Conservation (phyloP, 371 early-diverging fungal genomes). For the Mucor saturninus region DNA sequence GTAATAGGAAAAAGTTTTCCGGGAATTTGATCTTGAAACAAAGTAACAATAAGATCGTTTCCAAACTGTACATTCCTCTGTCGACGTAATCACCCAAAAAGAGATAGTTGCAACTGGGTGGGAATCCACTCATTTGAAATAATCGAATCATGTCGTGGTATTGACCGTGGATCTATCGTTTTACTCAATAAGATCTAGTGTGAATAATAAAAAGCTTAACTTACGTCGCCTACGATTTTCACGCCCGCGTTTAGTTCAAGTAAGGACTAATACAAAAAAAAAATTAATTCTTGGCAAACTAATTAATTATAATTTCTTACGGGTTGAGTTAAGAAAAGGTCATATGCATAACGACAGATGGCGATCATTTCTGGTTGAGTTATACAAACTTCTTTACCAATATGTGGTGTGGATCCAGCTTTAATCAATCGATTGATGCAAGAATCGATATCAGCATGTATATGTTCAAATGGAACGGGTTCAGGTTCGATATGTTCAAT, state of each 20-base stretch:
- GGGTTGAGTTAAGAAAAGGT: conserved; percentile 92
- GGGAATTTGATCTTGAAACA: conserved; percentile 97
- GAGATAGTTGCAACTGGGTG: conserved; percentile 84
- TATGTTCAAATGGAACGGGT: neutral
- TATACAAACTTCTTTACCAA: conserved; percentile 71
- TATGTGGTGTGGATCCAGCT: conserved; percentile 69
- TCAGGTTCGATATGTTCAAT: neutral
- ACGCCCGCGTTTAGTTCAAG: conserved; percentile 94
- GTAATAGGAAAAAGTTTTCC: conserved; percentile 93
- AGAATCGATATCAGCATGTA: conserved; percentile 74
- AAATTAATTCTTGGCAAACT: neutral
- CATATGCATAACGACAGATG: conserved; percentile 85
- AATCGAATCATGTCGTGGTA: conserved; percentile 85
- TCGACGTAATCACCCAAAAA: conserved; percentile 98
- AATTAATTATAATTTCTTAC: conserved; percentile 22
- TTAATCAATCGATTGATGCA: conserved; percentile 79
- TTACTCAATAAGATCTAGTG: neutral
- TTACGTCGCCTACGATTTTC: conserved; percentile 91
- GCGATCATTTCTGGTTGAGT: conserved; percentile 83
- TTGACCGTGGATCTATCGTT: conserved; percentile 84
- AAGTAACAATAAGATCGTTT: conserved; percentile 92
- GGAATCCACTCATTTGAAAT: conserved; percentile 89
- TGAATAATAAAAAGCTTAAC: neutral
- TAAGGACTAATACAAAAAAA: conserved; percentile 54
- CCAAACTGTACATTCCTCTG: conserved; percentile 93